Evolutionary conservation across 306 rosid genomes (phyloP).

Genomic region (Castanospermum australe): DNA sequence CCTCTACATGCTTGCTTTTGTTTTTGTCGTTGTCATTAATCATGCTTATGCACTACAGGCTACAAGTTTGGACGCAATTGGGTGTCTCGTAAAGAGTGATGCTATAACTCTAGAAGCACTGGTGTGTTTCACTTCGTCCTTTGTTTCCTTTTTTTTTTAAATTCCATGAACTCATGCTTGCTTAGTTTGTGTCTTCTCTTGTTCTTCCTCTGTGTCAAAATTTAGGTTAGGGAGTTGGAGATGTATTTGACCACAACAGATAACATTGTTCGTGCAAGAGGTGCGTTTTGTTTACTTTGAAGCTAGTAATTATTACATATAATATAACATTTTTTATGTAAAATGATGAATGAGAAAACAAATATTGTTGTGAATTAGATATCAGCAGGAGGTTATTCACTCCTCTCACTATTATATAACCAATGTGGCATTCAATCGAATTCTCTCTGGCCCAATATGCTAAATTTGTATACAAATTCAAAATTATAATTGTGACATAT

Average conservation of each 20-base stretch:
- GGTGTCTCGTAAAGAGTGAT: slow-evolving; percentile 50
- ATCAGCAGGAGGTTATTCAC: not conserved
- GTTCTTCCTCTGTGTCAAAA: slow-evolving; percentile 5
- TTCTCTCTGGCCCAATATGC: not conserved
- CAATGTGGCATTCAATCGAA: not conserved
- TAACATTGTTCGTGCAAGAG: slow-evolving; percentile 71
- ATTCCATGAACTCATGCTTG: not conserved
- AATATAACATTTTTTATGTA: not conserved
- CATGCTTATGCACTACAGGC: slow-evolving; percentile 49
- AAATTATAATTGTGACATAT: not conserved
- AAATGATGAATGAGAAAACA: not conserved
- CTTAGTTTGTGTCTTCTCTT: slow-evolving; percentile 6
- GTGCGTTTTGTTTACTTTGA: slow-evolving; percentile 34
- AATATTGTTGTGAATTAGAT: not conserved
- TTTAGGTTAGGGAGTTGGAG: slow-evolving; percentile 74
- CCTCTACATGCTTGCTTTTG: not conserved
- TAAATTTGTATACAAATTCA: not conserved
- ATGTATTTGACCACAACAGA: slow-evolving; percentile 87
- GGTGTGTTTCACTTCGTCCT: slow-evolving; percentile 38
- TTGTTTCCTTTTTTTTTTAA: not conserved
- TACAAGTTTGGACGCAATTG: slow-evolving; percentile 67
- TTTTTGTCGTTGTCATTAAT: not conserved
- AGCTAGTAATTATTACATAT: not conserved
- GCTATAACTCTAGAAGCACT: slow-evolving; percentile 61
- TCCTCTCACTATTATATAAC: not conserved